These are phyloP conservation scores for Backusella mclennaniae DNA, from an alignment of 192 early-diverging fungal genomes.

Conservation along the genomic window DNA sequence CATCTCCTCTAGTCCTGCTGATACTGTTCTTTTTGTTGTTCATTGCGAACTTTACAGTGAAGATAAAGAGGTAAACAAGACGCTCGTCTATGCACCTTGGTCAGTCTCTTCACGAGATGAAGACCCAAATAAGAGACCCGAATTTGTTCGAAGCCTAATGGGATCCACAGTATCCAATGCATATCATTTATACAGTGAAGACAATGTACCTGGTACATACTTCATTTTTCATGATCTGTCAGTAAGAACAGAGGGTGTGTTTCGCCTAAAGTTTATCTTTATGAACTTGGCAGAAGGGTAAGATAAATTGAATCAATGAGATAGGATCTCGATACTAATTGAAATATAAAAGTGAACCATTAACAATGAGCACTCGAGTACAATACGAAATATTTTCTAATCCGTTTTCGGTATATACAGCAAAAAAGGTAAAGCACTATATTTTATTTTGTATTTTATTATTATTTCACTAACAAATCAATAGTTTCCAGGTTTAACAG, in stretches of 20 bases:
- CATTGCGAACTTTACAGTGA: conserved; percentile 58
- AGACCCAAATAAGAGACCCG: conserved; percentile 31
- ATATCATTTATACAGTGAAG: conserved; percentile 42
- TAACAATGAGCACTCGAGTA: conserved; percentile 42
- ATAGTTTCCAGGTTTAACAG: conserved; percentile 75
- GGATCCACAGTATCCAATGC: conserved; percentile 55
- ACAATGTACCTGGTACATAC: conserved; percentile 60
- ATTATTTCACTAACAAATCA: neutral
- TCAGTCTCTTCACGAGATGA: conserved; percentile 1
- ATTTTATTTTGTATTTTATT: neutral
- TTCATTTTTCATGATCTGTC: conserved; percentile 75
- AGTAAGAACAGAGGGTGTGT: conserved; percentile 68
- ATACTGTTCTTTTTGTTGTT: conserved; percentile 53
- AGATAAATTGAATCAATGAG: neutral
- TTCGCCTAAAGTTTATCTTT: conserved; percentile 64
- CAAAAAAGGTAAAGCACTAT: conserved; percentile 50
- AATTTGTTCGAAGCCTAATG: conserved; percentile 54
- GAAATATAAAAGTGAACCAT: conserved; percentile 13
- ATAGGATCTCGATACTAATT: neutral
- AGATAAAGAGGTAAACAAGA: conserved; percentile 47
- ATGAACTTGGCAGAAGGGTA: conserved; percentile 46
- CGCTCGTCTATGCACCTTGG: conserved; percentile 49
- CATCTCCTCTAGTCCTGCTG: conserved; percentile 18
- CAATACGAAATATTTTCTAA: conserved; percentile 54
- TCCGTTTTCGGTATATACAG: conserved; percentile 71